Base-by-base conservation (phyloP, 805 yeast species). In the Candida gorgasii region DNA sequence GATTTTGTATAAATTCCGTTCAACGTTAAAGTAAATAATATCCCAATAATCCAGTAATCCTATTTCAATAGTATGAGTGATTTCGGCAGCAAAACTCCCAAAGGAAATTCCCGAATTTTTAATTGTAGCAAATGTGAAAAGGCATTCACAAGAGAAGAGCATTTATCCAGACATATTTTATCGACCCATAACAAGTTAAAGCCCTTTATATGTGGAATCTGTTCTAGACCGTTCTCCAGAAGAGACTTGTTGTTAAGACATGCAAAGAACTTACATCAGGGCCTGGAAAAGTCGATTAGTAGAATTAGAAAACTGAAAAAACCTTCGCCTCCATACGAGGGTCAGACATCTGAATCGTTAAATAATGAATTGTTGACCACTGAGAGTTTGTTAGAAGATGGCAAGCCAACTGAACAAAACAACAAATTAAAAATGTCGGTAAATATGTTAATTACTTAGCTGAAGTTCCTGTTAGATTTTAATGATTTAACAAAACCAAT, bases 61-160 rank as follows among this genome's bases (percentile, higher is more conserved):
- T n/a, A n/a, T n/a, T n/a, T n/a, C n/a, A n/a, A n/a, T n/a, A n/a
- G 13, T 8, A 49, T 46, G 53, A 39, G 47, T 19, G 56, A 58
- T 39, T 68, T 61, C 44, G 76, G 76, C 19, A 60, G 70, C 29
- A 69, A 69, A 46, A 70, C 76, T 1, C 60, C 73, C 11, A 57
- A 66, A n/a, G 76, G 76, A 2, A 70, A 70, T 46, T 65, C 74
- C 23, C 57, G 76, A 36, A 60, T 70, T 16, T 68, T 54, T 50
- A 66, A 65, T 42, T 70, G 76, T 50, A 54, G 56, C 22, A 64
- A 66, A 36, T 70, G 76, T 48, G 58, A 66, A 36, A 58, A 74
- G 17, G 76, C 76, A 3, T 70, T 70, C 52, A 70, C 75, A n/a
- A 53, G 76, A 44, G 75, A 70, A 45, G 76, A 70, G 49, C 76